These are phyloP conservation scores for Rasamsonia emersonii DNA, from an alignment of 2,329 filamentous ascomycete genomes.

Conservation along the genomic window DNA sequence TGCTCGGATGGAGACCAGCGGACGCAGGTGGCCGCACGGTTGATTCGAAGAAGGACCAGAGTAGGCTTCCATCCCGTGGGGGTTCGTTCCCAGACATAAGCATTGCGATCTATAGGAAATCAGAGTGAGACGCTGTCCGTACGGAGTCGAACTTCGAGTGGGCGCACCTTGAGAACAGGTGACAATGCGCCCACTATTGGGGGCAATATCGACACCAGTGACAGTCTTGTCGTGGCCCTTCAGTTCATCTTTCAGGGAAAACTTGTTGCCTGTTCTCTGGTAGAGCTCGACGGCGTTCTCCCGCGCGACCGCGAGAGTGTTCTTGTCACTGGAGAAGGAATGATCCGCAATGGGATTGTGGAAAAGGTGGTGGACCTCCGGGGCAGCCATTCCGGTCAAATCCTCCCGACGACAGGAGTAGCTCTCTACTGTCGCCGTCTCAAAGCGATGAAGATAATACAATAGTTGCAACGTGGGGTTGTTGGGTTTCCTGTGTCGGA, in stretches of 20 bases:
- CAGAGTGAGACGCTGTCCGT: constrained; percentile 1
- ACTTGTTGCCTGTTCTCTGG: constrained; percentile 60
- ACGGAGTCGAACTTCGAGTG: constrained; percentile 1
- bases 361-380: constrained; percentile 94
- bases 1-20: constrained; percentile 94
- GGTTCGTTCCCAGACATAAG: constrained; percentile 96
- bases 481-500: too few species aligned
- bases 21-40: constrained; percentile 90
- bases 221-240: constrained; percentile 96
- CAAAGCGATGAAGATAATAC: too few species aligned
- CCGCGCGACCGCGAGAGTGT: constrained; percentile 80
- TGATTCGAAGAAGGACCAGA: constrained; percentile 91
- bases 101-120: constrained; percentile 88
- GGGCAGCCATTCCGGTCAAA: constrained; percentile 59
- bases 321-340: constrained; percentile 88
- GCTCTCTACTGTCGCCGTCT: constrained; percentile 85
- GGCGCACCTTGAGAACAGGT: constrained; percentile 82
- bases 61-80: constrained; percentile 91
- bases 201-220: constrained; percentile 92
- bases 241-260: constrained; percentile 81
- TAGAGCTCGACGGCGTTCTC: constrained; percentile 90
- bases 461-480: too few species aligned
- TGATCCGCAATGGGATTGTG: constrained; percentile 95
- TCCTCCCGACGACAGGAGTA: constrained; percentile 64
- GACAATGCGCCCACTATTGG: constrained; percentile 83